Percentiles rank a stretch among this genome's conserved stretches.
Conservation (phyloP, 495 filamentous ascomycete species). For the Polyplosphaeria fusca region DNA sequence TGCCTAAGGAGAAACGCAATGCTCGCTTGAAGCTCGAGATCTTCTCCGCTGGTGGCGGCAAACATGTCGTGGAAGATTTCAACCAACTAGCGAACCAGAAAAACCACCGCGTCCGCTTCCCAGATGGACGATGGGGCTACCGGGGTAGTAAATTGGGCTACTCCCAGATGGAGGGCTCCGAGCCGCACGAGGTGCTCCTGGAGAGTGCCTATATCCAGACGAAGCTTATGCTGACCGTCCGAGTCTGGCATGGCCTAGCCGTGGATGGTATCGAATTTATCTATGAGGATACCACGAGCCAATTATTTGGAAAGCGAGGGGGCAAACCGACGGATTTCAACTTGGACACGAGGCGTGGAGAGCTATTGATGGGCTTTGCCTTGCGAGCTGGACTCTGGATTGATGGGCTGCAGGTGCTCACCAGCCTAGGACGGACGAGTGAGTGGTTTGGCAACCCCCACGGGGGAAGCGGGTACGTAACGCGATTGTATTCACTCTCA, state of each 20-base stretch:
- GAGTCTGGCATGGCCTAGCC: conserved; percentile 72
- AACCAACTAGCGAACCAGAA: conserved; percentile 59
- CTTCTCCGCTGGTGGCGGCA: conserved; percentile 70
- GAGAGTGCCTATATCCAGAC: conserved; percentile 64
- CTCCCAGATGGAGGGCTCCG: conserved; percentile 67
- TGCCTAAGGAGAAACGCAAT: conserved; percentile 69
- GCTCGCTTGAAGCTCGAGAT: conserved; percentile 67
- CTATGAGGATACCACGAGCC: conserved; percentile 82
- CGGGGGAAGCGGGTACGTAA: conserved; percentile 76
- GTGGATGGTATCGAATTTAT: conserved; percentile 88
- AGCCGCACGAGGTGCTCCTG: conserved; percentile 71
- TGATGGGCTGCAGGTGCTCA: conserved; percentile 87
- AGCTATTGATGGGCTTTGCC: conserved; percentile 84
- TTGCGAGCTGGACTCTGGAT: conserved; percentile 80
- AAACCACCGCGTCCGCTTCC: conserved; percentile 66
- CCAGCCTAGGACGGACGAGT: conserved; percentile 80
- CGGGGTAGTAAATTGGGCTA: conserved; percentile 72
- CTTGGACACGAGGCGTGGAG: conserved; percentile 79
- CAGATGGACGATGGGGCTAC: conserved; percentile 70
- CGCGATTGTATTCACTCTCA: no score
- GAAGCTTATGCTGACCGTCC: conserved; percentile 70
- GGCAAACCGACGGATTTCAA: conserved; percentile 73
- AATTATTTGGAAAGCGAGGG: conserved; percentile 84
- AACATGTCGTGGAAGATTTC: conserved; percentile 71
- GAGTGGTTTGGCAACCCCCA: conserved; percentile 76